Conservation (phyloP, 2,329 filamentous ascomycete species). For the Fusarium sterilihyphosum region DNA sequence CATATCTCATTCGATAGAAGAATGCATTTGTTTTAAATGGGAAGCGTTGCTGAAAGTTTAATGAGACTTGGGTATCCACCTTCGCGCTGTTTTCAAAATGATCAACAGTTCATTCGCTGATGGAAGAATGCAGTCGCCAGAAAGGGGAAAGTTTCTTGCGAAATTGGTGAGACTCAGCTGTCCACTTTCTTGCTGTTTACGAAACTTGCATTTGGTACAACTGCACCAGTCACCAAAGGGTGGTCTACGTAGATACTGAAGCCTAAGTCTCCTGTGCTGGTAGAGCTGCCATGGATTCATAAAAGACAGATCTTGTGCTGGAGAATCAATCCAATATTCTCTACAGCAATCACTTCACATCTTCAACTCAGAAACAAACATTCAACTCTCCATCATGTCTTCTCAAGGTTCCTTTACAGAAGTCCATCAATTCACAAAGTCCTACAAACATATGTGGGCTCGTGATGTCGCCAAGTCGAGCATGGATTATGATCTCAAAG, state of each 20-base stretch:
- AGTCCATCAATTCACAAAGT: background rate
- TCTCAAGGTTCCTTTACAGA: background rate
- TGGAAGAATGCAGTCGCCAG: background rate
- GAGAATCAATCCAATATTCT: background rate
- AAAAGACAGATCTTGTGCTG: background rate
- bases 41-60: no score
- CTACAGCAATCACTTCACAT: background rate
- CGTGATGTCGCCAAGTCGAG: background rate
- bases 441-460: background rate
- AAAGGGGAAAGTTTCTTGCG: background rate
- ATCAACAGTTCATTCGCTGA: no score
- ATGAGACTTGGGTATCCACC: no score
- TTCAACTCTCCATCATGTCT: background rate
- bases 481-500: background rate
- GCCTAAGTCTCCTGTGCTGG: background rate
- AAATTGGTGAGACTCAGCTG: background rate
- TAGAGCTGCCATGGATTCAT: background rate
- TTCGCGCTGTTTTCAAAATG: no score
- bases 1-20: background rate
- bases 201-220: background rate
- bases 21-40: no score
- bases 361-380: background rate
- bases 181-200: background rate
- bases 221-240: background rate
- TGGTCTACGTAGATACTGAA: fast-evolving